Evolutionary conservation across 345 rosid genomes (phyloP).

Genomic region (Garcia nutans): DNA sequence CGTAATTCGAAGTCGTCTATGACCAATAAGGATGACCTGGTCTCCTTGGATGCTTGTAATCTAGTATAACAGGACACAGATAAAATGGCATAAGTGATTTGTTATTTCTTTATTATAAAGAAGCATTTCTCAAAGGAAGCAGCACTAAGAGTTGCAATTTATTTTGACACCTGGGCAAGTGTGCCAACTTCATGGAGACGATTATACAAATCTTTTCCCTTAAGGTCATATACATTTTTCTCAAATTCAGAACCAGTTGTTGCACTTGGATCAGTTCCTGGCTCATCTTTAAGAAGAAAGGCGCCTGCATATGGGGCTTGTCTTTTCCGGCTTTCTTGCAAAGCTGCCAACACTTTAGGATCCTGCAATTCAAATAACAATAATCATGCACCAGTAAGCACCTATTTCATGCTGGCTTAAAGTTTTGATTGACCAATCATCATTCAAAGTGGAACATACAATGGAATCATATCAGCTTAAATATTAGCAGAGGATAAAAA

Average conservation of each 20-base stretch:
- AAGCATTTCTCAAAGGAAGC: not conserved
- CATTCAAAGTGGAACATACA: not conserved
- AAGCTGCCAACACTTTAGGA: conserved; percentile 87
- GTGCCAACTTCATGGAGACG: conserved; percentile 97
- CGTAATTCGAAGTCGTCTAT: conserved; percentile 82
- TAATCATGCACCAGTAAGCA: not conserved
- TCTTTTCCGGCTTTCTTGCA: conserved; percentile 84
- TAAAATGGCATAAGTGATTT: not conserved
- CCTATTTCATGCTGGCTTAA: not conserved
- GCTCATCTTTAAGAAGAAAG: conserved; percentile 90
- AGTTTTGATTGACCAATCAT: not conserved
- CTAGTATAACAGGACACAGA: conserved; percentile 41
- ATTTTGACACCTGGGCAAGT: conserved; percentile 76
- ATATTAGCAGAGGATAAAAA: not conserved
- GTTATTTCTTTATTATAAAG: not conserved
- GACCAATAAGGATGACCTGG: conserved; percentile 92
- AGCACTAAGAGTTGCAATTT: conserved; percentile 1
- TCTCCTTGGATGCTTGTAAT: conserved; percentile 89
- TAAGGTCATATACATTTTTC: conserved; percentile 60
- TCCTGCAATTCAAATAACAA: conserved; percentile 47
- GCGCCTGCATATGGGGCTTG: conserved; percentile 99
- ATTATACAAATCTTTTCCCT: conserved; percentile 74
- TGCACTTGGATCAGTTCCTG: conserved; percentile 59
- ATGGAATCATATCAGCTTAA: not conserved
- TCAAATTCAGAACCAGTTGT: conserved; percentile 66